A percentile compares a stretch with the other conserved stretches of the same genome.
Evolutionary conservation across 2,329 filamentous ascomycete genomes (phyloP).

Genomic region (Chrysosporium queenslandicum): DNA sequence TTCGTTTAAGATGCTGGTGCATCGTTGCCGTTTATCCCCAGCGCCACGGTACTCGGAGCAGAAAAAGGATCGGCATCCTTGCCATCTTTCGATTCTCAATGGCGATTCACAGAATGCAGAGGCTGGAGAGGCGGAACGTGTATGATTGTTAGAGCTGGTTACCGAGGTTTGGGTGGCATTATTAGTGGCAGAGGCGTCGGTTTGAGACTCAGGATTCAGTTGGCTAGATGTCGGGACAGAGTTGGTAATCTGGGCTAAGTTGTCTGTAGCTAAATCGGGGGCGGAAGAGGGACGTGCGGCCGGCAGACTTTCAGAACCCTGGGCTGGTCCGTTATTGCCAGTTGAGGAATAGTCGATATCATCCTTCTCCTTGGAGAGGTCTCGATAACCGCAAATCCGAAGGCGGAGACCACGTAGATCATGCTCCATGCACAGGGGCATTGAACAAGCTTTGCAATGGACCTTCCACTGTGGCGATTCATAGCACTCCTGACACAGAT

Average conservation of each 20-base stretch:
- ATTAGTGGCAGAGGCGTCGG: not conserved
- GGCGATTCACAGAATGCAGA: conserved; percentile 32
- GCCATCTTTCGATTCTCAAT: conserved; percentile 33
- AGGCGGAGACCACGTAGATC: conserved; percentile 48
- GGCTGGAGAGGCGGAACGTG: conserved; percentile 33
- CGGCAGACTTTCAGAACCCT: conserved; percentile 1
- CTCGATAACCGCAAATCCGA: conserved; percentile 48
- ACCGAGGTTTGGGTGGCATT: not conserved
- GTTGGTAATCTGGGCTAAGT: not conserved
- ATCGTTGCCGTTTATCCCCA: conserved; percentile 39
- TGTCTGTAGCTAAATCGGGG: not conserved
- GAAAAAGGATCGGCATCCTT: conserved; percentile 41
- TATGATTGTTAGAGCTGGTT: conserved; percentile 27
- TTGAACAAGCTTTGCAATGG: conserved; percentile 49
- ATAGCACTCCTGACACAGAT: conserved; percentile 49
- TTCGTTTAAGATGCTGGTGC: conserved; percentile 36
- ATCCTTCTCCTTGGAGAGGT: conserved; percentile 43
- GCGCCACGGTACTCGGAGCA: conserved; percentile 36
- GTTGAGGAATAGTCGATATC: conserved; percentile 28
- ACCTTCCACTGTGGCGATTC: conserved; percentile 50
- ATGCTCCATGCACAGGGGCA: conserved; percentile 50
- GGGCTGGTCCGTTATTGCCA: not conserved
- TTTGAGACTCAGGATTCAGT: not conserved
- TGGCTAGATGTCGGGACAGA: not conserved
- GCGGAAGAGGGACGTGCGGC: not conserved